These are phyloP conservation scores for Penicillium silybi DNA, from an alignment of 495 filamentous ascomycete genomes.

Conservation along the genomic window DNA sequence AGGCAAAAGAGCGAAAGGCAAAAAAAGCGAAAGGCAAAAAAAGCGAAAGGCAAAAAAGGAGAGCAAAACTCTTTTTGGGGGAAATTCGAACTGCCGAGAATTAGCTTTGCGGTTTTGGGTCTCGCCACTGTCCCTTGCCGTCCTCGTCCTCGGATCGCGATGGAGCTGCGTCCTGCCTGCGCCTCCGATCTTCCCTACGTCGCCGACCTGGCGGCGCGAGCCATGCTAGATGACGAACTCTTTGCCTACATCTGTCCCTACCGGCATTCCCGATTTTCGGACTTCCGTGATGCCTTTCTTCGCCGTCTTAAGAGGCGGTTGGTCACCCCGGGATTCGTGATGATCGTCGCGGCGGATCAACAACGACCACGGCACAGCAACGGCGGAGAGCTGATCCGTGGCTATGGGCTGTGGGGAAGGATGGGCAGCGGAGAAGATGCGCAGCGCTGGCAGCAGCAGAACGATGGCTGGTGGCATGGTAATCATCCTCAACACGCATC, in stretches of 20 bases:
- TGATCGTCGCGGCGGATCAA: slow-evolving; percentile 11
- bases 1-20: not conserved
- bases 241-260: slow-evolving; percentile 13
- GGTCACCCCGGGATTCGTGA: slow-evolving; percentile 6
- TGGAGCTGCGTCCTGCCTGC: slow-evolving; percentile 3
- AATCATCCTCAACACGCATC: not conserved
- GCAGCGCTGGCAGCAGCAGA: slow-evolving; percentile 1
- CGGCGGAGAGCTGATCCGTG: slow-evolving; percentile 3
- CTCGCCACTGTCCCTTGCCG: not conserved
- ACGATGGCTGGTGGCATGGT: slow-evolving; percentile 2
- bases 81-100: not conserved
- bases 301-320: slow-evolving; percentile 8
- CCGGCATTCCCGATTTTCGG: slow-evolving; percentile 7
- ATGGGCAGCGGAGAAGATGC: slow-evolving; percentile 3
- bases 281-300: slow-evolving; percentile 14
- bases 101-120: not conserved
- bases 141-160: not conserved
- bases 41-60: not conserved
- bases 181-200: slow-evolving; percentile 7
- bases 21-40: not conserved
- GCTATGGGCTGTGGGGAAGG: slow-evolving; percentile 9
- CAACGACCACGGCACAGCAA: not conserved
- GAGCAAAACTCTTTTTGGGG: not conserved
- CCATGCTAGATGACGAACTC: slow-evolving; percentile 17
- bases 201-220: slow-evolving; percentile 12